These are phyloP conservation scores for Fusarium siculi DNA, from an alignment of 2,329 filamentous ascomycete genomes.

Conservation along the genomic window DNA sequence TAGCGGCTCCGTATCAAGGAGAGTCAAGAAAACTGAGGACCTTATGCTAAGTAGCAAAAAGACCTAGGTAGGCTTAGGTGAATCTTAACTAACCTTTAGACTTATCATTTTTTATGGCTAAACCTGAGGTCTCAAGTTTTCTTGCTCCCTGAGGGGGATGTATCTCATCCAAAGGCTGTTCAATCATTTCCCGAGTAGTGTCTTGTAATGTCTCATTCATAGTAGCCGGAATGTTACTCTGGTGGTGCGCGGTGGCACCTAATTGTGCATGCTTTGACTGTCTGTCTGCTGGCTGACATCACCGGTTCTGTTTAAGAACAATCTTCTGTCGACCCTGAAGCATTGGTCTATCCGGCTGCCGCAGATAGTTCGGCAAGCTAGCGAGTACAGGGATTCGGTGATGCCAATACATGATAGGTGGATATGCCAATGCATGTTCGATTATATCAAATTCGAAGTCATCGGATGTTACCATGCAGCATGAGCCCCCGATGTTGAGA, in stretches of 20 bases:
- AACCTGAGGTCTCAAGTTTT: not conserved
- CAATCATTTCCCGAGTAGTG: not conserved
- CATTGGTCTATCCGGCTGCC: constrained; percentile 3
- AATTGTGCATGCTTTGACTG: not conserved
- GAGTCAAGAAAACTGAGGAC: not conserved
- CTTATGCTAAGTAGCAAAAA: not conserved
- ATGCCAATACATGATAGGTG: not conserved
- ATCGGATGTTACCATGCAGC: not conserved
- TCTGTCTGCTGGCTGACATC: not conserved
- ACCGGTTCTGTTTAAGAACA: not conserved
- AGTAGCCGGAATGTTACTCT: not conserved
- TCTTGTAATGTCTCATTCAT: not conserved
- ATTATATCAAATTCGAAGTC: not conserved
- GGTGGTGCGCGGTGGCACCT: not conserved
- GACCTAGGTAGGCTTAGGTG: not conserved
- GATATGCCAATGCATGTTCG: not conserved
- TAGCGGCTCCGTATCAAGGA: constrained; percentile 24
- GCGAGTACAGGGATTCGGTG: not conserved
- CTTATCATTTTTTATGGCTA: not conserved
- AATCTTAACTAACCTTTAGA: not conserved
- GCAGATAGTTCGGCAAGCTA: constrained; percentile 15
- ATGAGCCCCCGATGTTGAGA: not conserved
- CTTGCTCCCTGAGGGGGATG: not conserved
- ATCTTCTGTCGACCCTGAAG: constrained; percentile 4
- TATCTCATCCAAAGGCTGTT: not conserved